Evolutionary conservation across 768 basidiomycete species (phyloP), one percentile per base, ranked within the genome.

Genomic region (Kwoniella heveanensis): DNA sequence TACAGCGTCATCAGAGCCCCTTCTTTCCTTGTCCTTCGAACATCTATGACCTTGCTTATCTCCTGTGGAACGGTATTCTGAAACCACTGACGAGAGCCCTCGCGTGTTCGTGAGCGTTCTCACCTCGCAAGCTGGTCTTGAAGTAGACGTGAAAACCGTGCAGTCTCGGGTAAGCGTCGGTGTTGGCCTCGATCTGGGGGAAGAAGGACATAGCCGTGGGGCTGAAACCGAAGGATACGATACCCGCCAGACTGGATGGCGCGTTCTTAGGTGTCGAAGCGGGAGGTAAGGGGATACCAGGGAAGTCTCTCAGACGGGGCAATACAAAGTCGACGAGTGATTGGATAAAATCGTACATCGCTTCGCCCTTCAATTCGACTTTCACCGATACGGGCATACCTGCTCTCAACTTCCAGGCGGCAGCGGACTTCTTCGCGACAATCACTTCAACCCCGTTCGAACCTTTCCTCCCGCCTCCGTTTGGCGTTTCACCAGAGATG

Each of bases 121-220:
- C 80, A 0, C 95, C 95, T 49, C 83, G 83, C 4, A 90, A 90
- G 76, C 89, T 92, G 22, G 95, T 97, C 61, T 93, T 84, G 77
- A 95, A 93, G 77, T 94, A 90, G 37, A 99, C 87, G 76, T 97
- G 90, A 86, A 99, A 91, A 21, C 95, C 95, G 73, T 88, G 88
- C 50, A 86, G 77, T 68, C 85, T 86, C 5, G 92, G 91, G 77
- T 97, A 99, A 27, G 90, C 81, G 74, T 97, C 94, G 47, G 89
- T 80, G 78, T 96, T 96, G 79, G 92, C 88, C 82, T 98, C 95
- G 60, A 98, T 89, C 81, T 95, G 91, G 1, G 95, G 95, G 83
- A 97, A 99, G 71, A 94, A 84, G 7, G 85, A 87, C 85, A 99
- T 88, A 0, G 94, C 92, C 3, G 83, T 81, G 0, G 91, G 87